phyloP scores from a whole-genome alignment of 2,329 filamentous ascomycete species.

The Ophiostoma sp. region DNA sequence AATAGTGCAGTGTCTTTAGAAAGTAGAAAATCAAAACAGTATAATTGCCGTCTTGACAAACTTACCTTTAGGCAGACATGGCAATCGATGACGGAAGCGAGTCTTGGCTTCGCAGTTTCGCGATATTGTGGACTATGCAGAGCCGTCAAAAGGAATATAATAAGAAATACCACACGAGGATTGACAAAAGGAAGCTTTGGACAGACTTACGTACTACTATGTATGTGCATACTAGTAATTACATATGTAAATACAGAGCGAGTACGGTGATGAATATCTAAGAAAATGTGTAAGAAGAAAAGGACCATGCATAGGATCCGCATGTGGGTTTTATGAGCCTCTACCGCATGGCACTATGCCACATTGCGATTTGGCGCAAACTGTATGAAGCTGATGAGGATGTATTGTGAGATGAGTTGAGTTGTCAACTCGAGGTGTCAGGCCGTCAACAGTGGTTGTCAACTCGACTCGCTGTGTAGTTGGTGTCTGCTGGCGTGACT shows the following conservation, averaged over 20 bases:
- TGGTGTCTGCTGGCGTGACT: not conserved
- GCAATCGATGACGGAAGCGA: not conserved
- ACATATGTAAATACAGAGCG: not conserved
- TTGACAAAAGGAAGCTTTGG: not conserved
- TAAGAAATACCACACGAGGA: not conserved
- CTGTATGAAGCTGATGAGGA: not conserved
- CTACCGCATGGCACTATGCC: conserved; percentile 11
- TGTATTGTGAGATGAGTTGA: not conserved
- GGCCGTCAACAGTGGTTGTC: not conserved
- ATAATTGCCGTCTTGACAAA: too few relatives aligned
- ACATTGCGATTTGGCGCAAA: not conserved
- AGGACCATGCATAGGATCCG: conserved; percentile 2
- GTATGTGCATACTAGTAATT: too few relatives aligned
- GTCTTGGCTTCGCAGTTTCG: not conserved
- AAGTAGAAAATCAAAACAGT: not conserved
- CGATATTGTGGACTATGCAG: not conserved
- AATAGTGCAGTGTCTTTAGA: not conserved
- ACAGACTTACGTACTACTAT: too few relatives aligned
- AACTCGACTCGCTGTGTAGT: not conserved
- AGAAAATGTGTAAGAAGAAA: not conserved
- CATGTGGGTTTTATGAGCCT: not conserved
- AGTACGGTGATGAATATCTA: too few relatives aligned
- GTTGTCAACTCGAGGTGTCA: not conserved
- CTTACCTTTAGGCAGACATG: not conserved
- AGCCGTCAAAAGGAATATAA: not conserved